Base-by-base conservation (phyloP, 345 rosid species). In the Citrus sinensis region DNA sequence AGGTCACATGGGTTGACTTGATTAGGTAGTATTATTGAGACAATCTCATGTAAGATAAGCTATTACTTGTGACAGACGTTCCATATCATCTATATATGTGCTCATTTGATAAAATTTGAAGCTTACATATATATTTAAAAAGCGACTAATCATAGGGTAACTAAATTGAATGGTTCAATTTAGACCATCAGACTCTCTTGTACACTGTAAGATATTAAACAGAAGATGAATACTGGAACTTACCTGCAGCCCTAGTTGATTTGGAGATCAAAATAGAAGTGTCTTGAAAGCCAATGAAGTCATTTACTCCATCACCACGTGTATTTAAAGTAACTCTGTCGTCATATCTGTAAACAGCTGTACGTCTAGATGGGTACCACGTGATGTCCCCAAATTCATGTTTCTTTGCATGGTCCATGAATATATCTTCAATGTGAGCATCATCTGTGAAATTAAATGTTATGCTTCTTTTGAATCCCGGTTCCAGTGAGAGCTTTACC, bases 371-470 rank as follows among this genome's bases (percentile, higher is more conserved):
- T 30, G 98, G 96, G 66, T 95, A 92, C 99, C 99, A 93, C 5
- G 93, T 85, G 40, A 93, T 89, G 71, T 93, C 99, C 27, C 88
- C 99, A 59, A 95, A 93, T 71, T 93, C 98, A 65, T 84, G 81
- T 56, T 81, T 80, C 81, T 79, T 90, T 1, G 90, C 98, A 77
- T 95, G 98, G 4, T 87, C 90, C 30, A 87, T 72, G 65, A 87
- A 87, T 3, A 64, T 30, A n/a, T 87, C 87, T 82, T 93, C 97
- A 20, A 95, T 74, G 6, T 56, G 74, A 29, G 64, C 83, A 79
- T 95, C 99, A 5, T 85, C 81, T 11, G 96, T 92, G 84, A 90
- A 93, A 82, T 91, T 84, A 35, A 87, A 95, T 0, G 90, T 84
- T 46, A 93, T 29, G 80, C 89, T 92, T 88, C 99, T 92, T 78